A percentile compares a stretch with the other conserved stretches of the same genome.
Evolutionary conservation across 352 stramenopile species (phyloP).

Genomic region (Phytophthora aleatoria): DNA sequence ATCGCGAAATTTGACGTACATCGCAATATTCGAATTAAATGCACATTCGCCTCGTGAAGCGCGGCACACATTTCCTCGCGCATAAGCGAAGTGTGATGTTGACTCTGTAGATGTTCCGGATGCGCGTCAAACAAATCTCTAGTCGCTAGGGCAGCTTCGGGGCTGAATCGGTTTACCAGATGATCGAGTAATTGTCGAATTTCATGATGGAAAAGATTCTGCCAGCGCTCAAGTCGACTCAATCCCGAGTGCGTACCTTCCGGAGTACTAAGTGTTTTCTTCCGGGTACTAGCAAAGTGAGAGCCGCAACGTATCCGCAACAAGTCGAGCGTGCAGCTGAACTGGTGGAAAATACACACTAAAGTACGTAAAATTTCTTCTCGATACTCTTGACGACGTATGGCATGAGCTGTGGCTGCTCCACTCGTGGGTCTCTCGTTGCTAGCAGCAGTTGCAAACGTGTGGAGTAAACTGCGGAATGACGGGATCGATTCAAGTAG

Average conservation of each 20-base stretch:
- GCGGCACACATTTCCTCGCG: slow-evolving; percentile 14
- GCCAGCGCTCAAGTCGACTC: slow-evolving; percentile 36
- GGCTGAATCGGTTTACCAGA: slow-evolving; percentile 17
- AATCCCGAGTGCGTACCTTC: slow-evolving; percentile 9
- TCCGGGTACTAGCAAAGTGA: slow-evolving; percentile 15
- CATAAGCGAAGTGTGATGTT: slow-evolving; percentile 25
- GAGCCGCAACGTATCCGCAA: slow-evolving; percentile 35
- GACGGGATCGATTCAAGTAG: slow-evolving; percentile 43
- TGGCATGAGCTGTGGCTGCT: slow-evolving; percentile 20
- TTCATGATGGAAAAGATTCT: slow-evolving; percentile 35
- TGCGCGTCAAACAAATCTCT: slow-evolving; percentile 27
- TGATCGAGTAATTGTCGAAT: slow-evolving; percentile 35
- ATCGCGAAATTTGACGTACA: slow-evolving; percentile 28
- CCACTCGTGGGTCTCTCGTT: slow-evolving; percentile 10
- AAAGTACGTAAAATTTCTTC: slow-evolving; percentile 31
- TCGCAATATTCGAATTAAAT: slow-evolving; percentile 14
- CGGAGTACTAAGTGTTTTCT: not conserved
- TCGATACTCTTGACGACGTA: slow-evolving; percentile 25
- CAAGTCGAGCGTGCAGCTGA: slow-evolving; percentile 29
- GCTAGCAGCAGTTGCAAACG: slow-evolving; percentile 14
- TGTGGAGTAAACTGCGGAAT: slow-evolving; percentile 26
- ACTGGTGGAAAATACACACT: slow-evolving; percentile 27
- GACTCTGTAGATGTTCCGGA: slow-evolving; percentile 27
- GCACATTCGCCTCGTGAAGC: slow-evolving; percentile 13
- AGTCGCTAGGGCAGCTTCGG: slow-evolving; percentile 13